Evolutionary conservation across 768 basidiomycete genomes (phyloP), one percentile per base, ranked within the genome.

Genomic region (Cystobasidium onofrii): DNA sequence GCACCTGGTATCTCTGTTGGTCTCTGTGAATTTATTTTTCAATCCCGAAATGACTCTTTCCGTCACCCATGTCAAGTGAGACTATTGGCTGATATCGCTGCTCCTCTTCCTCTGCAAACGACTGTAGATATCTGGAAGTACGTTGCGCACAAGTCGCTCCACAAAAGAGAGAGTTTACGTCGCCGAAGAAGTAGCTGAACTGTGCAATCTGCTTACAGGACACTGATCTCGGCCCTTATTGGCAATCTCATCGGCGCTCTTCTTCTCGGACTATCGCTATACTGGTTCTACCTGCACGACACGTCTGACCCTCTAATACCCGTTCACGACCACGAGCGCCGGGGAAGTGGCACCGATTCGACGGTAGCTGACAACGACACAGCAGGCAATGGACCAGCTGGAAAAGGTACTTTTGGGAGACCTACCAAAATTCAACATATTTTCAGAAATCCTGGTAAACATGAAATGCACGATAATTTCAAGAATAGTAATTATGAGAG

Each of bases 211-310:
- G 54, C 31, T 57, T 57, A 25, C 23, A 57, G 54, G 54, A 57
- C 54, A 57, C 54, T 57, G 54, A 25, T 57, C 31, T 33, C 54
- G 54, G 54, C 54, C 31, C 54, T 57, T 25, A 18, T 57, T 18
- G 54, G 54, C 23, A 57, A 57, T 57, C 23, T 57, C 31, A 57
- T 57, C 54, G 54, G 54, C 7, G 54, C 54, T 6, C 54, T 57
- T 33, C 54, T 57, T 33, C 54, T 57, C 54, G 54, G 54, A 57
- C 54, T 57, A 57, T 57, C 54, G 25, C 31, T 57, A 25, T 57
- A 57, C 54, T 57, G 54, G 54, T 25, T 57, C 25, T 57, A 57
- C 54, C 31, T 57, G 54, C 54, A 57, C 54, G 54, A 57, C 31
- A 57, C 54, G 31, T 57, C 54, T 12, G 23, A 6, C 23, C 7